Conservation (phyloP, 495 filamentous ascomycete genomes). For the Collariella sp. region DNA sequence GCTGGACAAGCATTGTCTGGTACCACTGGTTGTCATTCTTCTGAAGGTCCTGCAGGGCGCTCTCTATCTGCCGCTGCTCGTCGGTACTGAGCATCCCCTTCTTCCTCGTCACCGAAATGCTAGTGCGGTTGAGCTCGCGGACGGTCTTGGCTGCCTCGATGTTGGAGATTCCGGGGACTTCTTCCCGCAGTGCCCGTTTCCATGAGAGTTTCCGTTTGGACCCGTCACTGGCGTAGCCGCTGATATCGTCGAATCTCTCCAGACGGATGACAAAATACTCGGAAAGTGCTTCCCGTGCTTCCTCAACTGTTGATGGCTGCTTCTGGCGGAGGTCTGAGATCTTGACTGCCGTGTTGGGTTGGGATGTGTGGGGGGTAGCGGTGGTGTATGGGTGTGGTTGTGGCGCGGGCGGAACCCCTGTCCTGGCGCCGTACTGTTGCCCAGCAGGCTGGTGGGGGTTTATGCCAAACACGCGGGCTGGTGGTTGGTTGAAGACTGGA, state of each 20-base stretch:
- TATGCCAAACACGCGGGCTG: background rate
- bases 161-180: constrained; percentile 20
- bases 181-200: constrained; percentile 19
- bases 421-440: background rate
- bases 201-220: constrained; percentile 19
- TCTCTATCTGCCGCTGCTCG: constrained; percentile 29
- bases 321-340: constrained; percentile 14
- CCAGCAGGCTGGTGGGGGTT: background rate
- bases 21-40: constrained; percentile 18
- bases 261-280: constrained; percentile 27
- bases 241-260: constrained; percentile 15
- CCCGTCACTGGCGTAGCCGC: constrained; percentile 21
- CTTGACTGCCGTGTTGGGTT: constrained; percentile 3
- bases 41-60: constrained; percentile 14
- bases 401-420: background rate
- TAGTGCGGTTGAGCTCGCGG: constrained; percentile 23
- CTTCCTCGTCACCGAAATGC: constrained; percentile 20
- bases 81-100: constrained; percentile 19
- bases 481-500: background rate
- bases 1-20: constrained; percentile 26
- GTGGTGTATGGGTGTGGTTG: background rate
- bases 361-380: background rate
- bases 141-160: constrained; percentile 19
- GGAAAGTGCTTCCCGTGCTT: constrained; percentile 25
- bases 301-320: constrained; percentile 14